Conservation (phyloP, 2,329 filamentous ascomycete species). For the Endoconidiophora laricicola region DNA sequence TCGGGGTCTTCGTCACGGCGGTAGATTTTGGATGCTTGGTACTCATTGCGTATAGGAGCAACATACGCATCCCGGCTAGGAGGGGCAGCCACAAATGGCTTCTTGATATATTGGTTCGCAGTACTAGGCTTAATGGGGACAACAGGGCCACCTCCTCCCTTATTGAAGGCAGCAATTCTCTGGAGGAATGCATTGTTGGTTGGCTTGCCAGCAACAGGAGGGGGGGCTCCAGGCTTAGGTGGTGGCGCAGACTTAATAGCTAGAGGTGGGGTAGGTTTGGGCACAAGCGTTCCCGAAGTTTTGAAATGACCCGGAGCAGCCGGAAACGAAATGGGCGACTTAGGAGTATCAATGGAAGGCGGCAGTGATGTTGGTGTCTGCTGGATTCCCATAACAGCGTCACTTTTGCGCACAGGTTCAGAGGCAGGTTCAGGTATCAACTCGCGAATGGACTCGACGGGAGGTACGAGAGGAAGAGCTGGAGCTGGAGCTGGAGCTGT, state of each 20-base stretch:
- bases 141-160: constrained; percentile 65
- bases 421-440: background rate
- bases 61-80: constrained; percentile 86
- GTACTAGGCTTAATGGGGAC: constrained; percentile 77
- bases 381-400: background rate
- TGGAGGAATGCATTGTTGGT: constrained; percentile 68
- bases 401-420: constrained; percentile 3
- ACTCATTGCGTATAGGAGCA: constrained; percentile 50
- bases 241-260: constrained; percentile 17
- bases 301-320: constrained; percentile 15
- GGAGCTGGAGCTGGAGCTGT: background rate
- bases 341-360: constrained; percentile 11
- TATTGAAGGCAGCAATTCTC: constrained; percentile 95
- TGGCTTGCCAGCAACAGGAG: constrained; percentile 60
- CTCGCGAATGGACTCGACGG: constrained; percentile 9
- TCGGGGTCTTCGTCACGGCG: constrained; percentile 75
- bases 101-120: constrained; percentile 70
- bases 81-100: constrained; percentile 88
- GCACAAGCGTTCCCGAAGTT: constrained; percentile 17
- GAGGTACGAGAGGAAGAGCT: constrained; percentile 18
- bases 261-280: constrained; percentile 23
- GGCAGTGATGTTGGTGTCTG: constrained; percentile 22
- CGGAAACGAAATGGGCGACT: constrained; percentile 18
- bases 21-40: constrained; percentile 59
- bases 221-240: constrained; percentile 37